Base-by-base conservation (phyloP, 352 stramenopile genomes). In the Phytophthora aleatoria region DNA sequence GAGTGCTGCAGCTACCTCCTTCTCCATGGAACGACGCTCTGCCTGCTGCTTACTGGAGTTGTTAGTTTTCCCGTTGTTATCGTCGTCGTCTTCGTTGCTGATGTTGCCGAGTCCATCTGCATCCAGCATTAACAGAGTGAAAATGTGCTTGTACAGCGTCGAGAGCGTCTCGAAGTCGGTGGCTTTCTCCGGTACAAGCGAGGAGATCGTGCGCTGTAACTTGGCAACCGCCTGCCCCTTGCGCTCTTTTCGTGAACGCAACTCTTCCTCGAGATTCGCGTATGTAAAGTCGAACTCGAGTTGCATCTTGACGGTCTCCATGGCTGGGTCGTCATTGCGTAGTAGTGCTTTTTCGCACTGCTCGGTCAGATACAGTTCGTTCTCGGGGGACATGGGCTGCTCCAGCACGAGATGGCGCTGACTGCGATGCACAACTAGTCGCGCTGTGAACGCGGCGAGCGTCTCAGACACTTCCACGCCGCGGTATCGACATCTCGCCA, bases 281-380 rank as follows among this genome's bases (percentile, higher is more conserved):
- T 97, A 98, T 41, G 83, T 90, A 27, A 85, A 90, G 67, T 98
- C 94, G 60, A 98, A 98, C 50, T 90, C 91, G 42, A 98, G 91
- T 74, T 98, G 94, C 91, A 98, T 98, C 67, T 97, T 97, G 60
- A 98, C 86, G n/a, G 89, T 95, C 73, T 96, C 87, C 52, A 98
- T 76, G 15, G 85, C 71, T 24, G 92, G 92, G 33, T 89, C 87
- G 13, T 96, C 88, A 39, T 78, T 57, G 47, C 92, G 83, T 0
- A 94, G 55, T 13, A 97, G 72, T 41, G 84, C 76, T 27, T 74
- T 77, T 47, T 97, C 83, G 64, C 85, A 95, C 44, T 81, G 70
- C 30, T 96, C 79, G 2, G 95, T 68, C 26, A 97, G 66, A 55
- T 82, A 88, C 36, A 91, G 69, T 48, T 95, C 74, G 52, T 91